These are phyloP conservation scores for Apiosordaria backusii DNA, from an alignment of 495 filamentous ascomycete species.

Conservation along the genomic window DNA sequence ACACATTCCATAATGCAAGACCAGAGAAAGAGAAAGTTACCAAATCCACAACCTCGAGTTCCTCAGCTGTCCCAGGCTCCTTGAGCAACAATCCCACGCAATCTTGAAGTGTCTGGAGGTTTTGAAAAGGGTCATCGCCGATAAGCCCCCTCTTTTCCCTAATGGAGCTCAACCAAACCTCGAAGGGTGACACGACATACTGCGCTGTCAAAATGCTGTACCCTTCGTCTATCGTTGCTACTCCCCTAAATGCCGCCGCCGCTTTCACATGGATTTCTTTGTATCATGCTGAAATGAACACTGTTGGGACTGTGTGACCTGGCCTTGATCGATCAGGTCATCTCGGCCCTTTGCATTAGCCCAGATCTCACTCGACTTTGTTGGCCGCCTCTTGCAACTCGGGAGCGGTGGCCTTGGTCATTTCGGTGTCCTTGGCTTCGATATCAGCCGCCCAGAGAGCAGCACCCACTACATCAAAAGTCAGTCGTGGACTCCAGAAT, in stretches of 20 bases:
- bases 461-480: slow-evolving; percentile 58
- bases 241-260: slow-evolving; percentile 8
- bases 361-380: slow-evolving; percentile 47
- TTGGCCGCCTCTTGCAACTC: slow-evolving; percentile 52
- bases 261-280: slow-evolving; percentile 10
- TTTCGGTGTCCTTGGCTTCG: slow-evolving; percentile 56
- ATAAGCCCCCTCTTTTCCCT: background rate
- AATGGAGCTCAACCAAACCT: slow-evolving; percentile 2
- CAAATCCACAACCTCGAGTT: background rate
- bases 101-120: background rate
- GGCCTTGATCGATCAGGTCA: slow-evolving; percentile 23
- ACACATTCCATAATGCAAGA: background rate
- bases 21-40: background rate
- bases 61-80: background rate
- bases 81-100: background rate
- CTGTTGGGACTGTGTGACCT: slow-evolving; percentile 8
- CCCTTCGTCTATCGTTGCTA: slow-evolving; percentile 19
- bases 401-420: slow-evolving; percentile 51
- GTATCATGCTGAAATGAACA: background rate
- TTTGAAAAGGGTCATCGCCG: background rate
- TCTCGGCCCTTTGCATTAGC: slow-evolving; percentile 27
- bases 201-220: slow-evolving; percentile 32
- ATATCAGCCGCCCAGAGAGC: slow-evolving; percentile 93
- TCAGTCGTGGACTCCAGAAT: slow-evolving; percentile 17
- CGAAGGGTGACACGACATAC: slow-evolving; percentile 18